Conservation (phyloP, 2,329 filamentous ascomycete genomes). For the Massarina eburnea region DNA sequence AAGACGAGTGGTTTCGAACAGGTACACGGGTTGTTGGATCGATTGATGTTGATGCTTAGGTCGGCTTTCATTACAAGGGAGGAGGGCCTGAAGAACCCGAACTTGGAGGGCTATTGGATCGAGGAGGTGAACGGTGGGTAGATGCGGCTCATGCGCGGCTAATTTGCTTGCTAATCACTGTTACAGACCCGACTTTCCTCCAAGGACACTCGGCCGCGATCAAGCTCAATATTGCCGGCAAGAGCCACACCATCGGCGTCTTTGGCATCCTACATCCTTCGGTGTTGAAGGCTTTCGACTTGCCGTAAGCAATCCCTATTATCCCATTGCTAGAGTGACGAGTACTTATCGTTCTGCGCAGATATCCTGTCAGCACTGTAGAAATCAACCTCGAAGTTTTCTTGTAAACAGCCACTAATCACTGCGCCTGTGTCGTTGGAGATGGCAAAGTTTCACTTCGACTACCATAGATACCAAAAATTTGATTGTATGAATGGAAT, state of each 20-base stretch:
- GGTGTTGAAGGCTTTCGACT: constrained; percentile 89
- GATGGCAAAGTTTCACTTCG: background rate
- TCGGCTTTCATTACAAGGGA: constrained; percentile 77
- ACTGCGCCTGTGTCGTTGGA: background rate
- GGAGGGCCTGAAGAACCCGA: constrained; percentile 61
- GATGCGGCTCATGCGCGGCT: too few species aligned
- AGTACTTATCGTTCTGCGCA: constrained; percentile 36
- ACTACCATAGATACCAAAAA: constrained; percentile 5
- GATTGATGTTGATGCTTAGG: constrained; percentile 88
- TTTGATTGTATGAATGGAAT: constrained; percentile 3
- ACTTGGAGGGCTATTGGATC: constrained; percentile 82
- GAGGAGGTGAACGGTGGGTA: constrained; percentile 77
- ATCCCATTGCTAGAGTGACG: constrained; percentile 12
- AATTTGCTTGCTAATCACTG: background rate
- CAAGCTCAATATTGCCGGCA: constrained; percentile 72
- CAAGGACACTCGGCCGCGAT: constrained; percentile 85
- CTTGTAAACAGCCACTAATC: constrained; percentile 55
- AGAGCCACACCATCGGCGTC: constrained; percentile 76
- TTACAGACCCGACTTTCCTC: constrained; percentile 83
- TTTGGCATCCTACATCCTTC: constrained; percentile 94
- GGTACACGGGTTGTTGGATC: constrained; percentile 90
- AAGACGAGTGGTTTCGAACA: constrained; percentile 94
- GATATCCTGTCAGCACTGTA: constrained; percentile 88
- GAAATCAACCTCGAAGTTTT: constrained; percentile 96
- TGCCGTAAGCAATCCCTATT: constrained; percentile 61